Base-by-base conservation (phyloP, 164 flowering plant species). In the Tetrastigma voinierianum region DNA sequence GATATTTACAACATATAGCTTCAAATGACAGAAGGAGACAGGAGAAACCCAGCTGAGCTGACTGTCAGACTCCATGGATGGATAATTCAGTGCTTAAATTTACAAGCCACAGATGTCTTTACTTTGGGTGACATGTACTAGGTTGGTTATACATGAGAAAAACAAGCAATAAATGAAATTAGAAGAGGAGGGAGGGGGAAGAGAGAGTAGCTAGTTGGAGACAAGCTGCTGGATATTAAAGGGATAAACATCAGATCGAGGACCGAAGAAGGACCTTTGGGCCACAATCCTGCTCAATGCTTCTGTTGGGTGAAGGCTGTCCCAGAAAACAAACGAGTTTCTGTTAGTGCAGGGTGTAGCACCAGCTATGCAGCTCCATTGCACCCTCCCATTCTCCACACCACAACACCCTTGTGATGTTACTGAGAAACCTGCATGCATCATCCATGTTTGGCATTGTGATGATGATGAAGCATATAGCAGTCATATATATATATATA, bases 181-280 rank as follows among this genome's bases (percentile, higher is more conserved):
- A 46, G 45, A 17, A 15, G 54, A 45, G 17, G 52, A 0, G 43
- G 46, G 65, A 44, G 65, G 8, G 1, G 54, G 18, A 19, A 2
- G 18, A 51, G 10, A 12, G 54, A 9, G 1, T 9, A n/a, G 18
- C 25, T 40, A 66, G 45, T 14, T 17, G 24, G 51, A 51, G 16
- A 49, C 58, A 51, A 67, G 65, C 56, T 67, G 65, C 64, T 67
- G 70, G 59, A 67, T 67, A 16, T 67, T 67, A 18, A 67, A 17
- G 18, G 65, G 65, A 44, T 59, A 59, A 21, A 52, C 13, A 44
- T 60, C 65, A 23, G 65, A 49, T n/a, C 21, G 70, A 2, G 70
- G 65, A 23, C 70, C 65, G 0, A 17, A 0, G 19, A 59, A 67
- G 19, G 58, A 59, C 44, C 70, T 32, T 53, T 60, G 64, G 14